Evolutionary conservation across 2,329 filamentous ascomycete genomes (phyloP).

Genomic region (Aureobasidium melanogenum): DNA sequence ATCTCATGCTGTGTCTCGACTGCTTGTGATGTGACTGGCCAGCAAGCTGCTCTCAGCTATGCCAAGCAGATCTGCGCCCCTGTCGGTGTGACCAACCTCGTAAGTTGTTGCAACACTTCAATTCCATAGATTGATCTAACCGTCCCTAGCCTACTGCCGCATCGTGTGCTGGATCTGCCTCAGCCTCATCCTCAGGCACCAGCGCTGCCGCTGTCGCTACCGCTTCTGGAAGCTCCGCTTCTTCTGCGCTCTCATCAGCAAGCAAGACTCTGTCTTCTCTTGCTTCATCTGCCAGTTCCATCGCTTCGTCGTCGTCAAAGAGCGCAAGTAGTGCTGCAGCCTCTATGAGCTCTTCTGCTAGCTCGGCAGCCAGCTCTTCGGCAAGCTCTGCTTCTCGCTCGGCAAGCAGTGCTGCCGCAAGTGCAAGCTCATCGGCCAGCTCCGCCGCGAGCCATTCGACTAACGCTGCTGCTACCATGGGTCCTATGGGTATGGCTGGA

Average conservation of each 20-base stretch:
- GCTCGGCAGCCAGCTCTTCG: background rate
- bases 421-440: background rate
- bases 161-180: background rate
- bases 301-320: background rate
- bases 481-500: background rate
- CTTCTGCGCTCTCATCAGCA: background rate
- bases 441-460: background rate
- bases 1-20: conserved; percentile 10
- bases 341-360: background rate
- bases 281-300: background rate
- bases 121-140: background rate
- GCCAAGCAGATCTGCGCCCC: conserved; percentile 6
- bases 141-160: background rate
- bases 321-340: background rate
- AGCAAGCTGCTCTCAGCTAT: conserved; percentile 1
- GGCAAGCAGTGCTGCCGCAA: background rate
- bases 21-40: background rate
- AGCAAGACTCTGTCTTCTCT: background rate
- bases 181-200: background rate
- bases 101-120: background rate
- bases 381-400: background rate
- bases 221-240: background rate
- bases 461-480: background rate
- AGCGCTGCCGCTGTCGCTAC: background rate
- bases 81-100: conserved; percentile 7